Base-by-base conservation (phyloP, 257 asterid species). In the Henckelia pumila region DNA sequence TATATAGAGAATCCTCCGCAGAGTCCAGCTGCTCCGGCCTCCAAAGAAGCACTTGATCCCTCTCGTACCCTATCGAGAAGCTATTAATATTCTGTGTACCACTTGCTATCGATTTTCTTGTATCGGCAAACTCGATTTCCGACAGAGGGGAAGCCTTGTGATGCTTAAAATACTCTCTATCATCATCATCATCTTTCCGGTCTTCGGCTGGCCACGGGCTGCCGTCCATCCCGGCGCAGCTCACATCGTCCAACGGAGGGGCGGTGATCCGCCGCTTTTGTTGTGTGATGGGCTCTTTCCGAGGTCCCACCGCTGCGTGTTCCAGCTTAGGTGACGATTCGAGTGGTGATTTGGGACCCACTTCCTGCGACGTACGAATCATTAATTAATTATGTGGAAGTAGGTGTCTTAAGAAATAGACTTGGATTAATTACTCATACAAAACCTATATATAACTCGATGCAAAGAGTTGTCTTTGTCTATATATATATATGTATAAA, bases 111-210 rank as follows among this genome's bases (percentile, higher is more conserved):
- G 96, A 95, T 80, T 83, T 87, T 67, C 98, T 78, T 0, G 88
- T 82, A 56, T 92, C 96, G 28, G 74, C 82, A 1, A 91, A 33
- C 72, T 85, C 82, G 5, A 91, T 76, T 67, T 84, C 94, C 21
- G 98, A 78, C 47, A 91, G 62, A n/a, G 95, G 88, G 0, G 96
- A 86, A 4, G 98, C 95, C 44, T 84, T 81, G 71, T 73, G 95
- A 66, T 87, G 82, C 77, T 70, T 65, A 71, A 69, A 89, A 17
- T 83, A 89, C 75, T 81, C 85, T 69, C 1, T 77, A 1, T 91
- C 79, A 2, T 85, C 92, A 25, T 71, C 25, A 40, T 77, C 73
- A 0, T 11, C 61, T n/a, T 76, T 82, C 6, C 20, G 63, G 1
- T 52, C 80, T 4, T 82, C 83, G 0, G 11, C 84, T n/a, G 95